Base-by-base conservation (phyloP, 2,329 filamentous ascomycete species). In the Periconia digitata region DNA sequence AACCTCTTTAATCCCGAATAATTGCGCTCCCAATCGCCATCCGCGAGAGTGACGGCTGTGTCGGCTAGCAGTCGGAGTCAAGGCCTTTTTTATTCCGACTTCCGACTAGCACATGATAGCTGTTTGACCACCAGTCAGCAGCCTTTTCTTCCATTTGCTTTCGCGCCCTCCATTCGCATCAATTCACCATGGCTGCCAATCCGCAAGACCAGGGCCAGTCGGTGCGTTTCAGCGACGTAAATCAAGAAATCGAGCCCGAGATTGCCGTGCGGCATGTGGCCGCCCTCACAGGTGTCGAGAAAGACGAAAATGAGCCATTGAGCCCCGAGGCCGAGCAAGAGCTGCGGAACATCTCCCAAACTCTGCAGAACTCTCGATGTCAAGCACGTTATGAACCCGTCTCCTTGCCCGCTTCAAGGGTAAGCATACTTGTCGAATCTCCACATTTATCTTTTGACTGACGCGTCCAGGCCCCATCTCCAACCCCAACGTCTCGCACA, bases 311-410 rank as follows among this genome's bases (percentile, higher is more conserved):
- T 34, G 63, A 65, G 42, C 55, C 63, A 43, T 59, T 76, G 55
- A 67, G 67, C 46, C 66, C 69, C 6, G 76, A 81, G 56, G 72
- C 72, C 37, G 70, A 75, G 56, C 85, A 89, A 47, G 82, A 92
- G 64, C 77, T 95, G 47, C 83, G 82, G 57, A 85, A 84, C 50
- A 76, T 96, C 52, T 85, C 88, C 43, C 83, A 85, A 59, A 85
- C 84, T 20, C 76, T 95, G 21, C 87, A 90, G 56, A 84, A 84
- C 53, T 81, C 85, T 40, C 84, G 86, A 60, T 79, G 96, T 52
- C 92, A 96, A 74, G 87, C 92, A 61, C 82, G 85, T 48, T 97
- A 92, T 65, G 92, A 96, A 69, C 87, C 92, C 27, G 85, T 96
- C 55, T 97, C 94, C 29, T 79, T 97, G 44, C 92, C 94, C 32